Conservation (phyloP, 2,329 filamentous ascomycete species). For the Cordyceps cicadae region DNA sequence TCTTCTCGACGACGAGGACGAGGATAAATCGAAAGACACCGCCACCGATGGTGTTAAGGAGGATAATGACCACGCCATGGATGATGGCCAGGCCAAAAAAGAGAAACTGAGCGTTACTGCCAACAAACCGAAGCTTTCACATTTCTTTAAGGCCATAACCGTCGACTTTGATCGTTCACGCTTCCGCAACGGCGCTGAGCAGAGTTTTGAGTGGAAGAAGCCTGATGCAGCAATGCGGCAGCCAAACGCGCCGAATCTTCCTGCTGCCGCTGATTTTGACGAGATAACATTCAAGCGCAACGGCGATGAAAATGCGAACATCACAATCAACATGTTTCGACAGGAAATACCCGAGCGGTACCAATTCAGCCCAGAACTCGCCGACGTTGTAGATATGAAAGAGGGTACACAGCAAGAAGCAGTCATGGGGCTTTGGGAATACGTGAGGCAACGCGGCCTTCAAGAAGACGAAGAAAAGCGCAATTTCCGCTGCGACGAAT, state of each 20-base stretch:
- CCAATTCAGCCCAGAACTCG: slow-evolving; percentile 66
- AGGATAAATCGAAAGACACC: slow-evolving; percentile 28
- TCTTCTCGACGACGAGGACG: slow-evolving; percentile 61
- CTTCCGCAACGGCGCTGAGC: slow-evolving; percentile 46
- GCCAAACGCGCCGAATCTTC: slow-evolving; percentile 26
- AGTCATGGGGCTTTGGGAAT: slow-evolving; percentile 91
- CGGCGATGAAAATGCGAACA: slow-evolving; percentile 85
- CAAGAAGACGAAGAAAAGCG: slow-evolving; percentile 95
- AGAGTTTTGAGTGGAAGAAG: slow-evolving; percentile 78
- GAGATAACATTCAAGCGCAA: slow-evolving; percentile 84
- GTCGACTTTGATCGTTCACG: slow-evolving; percentile 63
- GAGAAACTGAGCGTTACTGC: slow-evolving; percentile 20
- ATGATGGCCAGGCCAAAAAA: slow-evolving; percentile 23
- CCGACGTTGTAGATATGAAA: slow-evolving; percentile 75
- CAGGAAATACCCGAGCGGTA: slow-evolving; percentile 84
- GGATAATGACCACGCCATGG: slow-evolving; percentile 23
- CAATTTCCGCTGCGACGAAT: slow-evolving; percentile 81
- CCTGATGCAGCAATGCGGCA: slow-evolving; percentile 51
- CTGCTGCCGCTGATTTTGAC: slow-evolving; percentile 73
- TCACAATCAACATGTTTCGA: slow-evolving; percentile 76
- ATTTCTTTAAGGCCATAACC: slow-evolving; percentile 74
- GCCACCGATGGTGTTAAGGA: slow-evolving; percentile 24
- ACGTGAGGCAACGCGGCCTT: slow-evolving; percentile 74
- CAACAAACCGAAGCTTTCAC: slow-evolving; percentile 51
- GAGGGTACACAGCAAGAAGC: slow-evolving; percentile 84